Percentiles rank a stretch among this genome's conserved stretches.
Evolutionary conservation across 768 basidiomycete genomes (phyloP).

Genomic region (Russula sp.): DNA sequence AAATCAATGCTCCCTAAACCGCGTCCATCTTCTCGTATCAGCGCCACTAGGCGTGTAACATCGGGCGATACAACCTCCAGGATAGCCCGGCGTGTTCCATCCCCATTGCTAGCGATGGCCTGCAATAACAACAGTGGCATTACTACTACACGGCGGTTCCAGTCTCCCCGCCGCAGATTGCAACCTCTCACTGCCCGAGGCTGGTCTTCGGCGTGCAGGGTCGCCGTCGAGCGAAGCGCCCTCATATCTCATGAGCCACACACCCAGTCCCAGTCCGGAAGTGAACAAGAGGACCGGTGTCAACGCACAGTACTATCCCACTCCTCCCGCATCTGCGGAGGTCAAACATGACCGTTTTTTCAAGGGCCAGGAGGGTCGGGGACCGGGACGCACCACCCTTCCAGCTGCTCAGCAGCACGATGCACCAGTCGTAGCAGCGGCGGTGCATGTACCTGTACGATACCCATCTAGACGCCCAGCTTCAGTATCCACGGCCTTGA

Average conservation of each 20-base stretch:
- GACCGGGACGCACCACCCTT: neutral
- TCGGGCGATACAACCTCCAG: slow-evolving; percentile 7
- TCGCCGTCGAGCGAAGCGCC: slow-evolving; percentile 6
- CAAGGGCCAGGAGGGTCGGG: neutral
- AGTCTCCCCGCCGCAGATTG: neutral
- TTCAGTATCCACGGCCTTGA: neutral
- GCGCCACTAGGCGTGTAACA: neutral
- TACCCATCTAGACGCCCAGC: neutral
- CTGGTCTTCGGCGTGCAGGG: neutral
- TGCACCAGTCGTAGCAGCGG: neutral
- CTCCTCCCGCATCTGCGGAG: slow-evolving; percentile 1
- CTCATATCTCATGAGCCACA: neutral
- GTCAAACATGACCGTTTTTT: neutral
- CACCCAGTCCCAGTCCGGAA: slow-evolving; percentile 5
- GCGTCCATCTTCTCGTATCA: slow-evolving; percentile 14
- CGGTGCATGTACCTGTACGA: neutral
- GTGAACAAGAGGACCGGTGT: neutral
- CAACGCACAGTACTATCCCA: neutral
- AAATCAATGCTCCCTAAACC: slow-evolving; percentile 25
- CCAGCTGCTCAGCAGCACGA: neutral
- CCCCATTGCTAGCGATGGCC: slow-evolving; percentile 1
- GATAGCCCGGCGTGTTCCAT: slow-evolving; percentile 16
- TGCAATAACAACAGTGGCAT: neutral
- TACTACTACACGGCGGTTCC: neutral
- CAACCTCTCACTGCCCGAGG: neutral